Evolutionary conservation across 2,329 filamentous ascomycete genomes (phyloP).

Genomic region (Coleophoma crateriformis): DNA sequence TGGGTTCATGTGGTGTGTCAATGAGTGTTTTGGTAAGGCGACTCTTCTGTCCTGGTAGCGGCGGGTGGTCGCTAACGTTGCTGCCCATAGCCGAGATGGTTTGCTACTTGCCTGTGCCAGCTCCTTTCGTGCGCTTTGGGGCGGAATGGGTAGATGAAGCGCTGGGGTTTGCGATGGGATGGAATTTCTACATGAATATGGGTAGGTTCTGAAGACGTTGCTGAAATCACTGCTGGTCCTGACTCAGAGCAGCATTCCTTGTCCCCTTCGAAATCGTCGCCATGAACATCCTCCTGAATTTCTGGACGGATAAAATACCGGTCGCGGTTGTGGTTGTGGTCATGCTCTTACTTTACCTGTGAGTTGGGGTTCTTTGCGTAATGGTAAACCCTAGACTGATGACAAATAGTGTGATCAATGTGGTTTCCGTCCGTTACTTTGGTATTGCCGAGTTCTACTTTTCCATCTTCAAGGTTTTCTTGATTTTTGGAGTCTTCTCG

Average conservation of each 20-base stretch:
- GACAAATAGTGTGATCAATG: conserved; percentile 32
- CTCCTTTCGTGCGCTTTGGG: conserved; percentile 45
- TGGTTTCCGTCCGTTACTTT: conserved; percentile 49
- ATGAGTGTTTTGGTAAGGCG: conserved; percentile 5
- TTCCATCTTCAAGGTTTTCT: conserved; percentile 44
- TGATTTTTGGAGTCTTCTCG: conserved; percentile 57
- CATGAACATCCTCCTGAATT: conserved; percentile 29
- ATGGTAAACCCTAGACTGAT: background rate
- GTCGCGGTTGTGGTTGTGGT: conserved; percentile 26
- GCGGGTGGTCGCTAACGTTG: conserved; percentile 21
- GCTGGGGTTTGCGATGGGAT: conserved; percentile 43
- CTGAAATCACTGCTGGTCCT: conserved; percentile 27
- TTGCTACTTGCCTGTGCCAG: conserved; percentile 44
- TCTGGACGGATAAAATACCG: conserved; percentile 29
- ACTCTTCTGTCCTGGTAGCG: background rate
- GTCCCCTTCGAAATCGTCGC: conserved; percentile 34
- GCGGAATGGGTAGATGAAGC: conserved; percentile 46
- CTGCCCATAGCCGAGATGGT: conserved; percentile 52
- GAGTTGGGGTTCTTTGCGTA: conserved; percentile 2
- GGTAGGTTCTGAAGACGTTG: background rate
- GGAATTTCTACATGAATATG: conserved; percentile 49
- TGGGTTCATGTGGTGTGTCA: conserved; percentile 46
- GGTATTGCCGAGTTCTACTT: conserved; percentile 56
- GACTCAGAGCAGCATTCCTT: conserved; percentile 33
- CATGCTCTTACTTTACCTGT: conserved; percentile 29